Percentiles rank a stretch among this genome's conserved stretches.
These are phyloP conservation scores for Reutealis trisperma DNA, from an alignment of 345 rosid species.

Conservation along the genomic window DNA sequence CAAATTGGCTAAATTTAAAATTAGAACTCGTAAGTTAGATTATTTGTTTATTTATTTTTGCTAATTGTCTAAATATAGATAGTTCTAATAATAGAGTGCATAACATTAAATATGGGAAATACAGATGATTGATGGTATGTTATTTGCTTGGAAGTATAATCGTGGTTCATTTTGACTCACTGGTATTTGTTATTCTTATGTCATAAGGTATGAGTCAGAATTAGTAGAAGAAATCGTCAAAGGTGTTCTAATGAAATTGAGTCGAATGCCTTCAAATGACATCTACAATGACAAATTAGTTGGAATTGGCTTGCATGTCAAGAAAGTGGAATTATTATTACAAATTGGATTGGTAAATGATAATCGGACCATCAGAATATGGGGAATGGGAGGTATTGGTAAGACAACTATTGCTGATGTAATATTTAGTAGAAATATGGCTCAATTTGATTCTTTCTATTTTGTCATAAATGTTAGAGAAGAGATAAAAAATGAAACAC, in stretches of 20 bases:
- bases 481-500: neutral
- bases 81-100: no score
- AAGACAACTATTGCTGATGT: neutral
- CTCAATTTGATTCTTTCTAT: neutral
- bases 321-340: neutral
- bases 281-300: neutral
- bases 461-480: neutral
- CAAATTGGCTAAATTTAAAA: no score
- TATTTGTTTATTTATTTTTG: no score
- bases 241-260: neutral
- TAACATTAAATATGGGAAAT: no score
- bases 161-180: neutral
- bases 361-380: neutral
- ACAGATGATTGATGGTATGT: no score
- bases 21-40: no score
- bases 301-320: neutral
- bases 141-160: no score
- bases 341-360: neutral
- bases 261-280: neutral
- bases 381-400: constrained; percentile 8
- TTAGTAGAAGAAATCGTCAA: neutral
- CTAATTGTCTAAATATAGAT: no score
- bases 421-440: neutral
- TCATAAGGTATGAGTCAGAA: neutral
- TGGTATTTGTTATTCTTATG: neutral